Evolutionary conservation across 2,329 filamentous ascomycete species (phyloP).

Genomic region (Calonectria henricotiae): DNA sequence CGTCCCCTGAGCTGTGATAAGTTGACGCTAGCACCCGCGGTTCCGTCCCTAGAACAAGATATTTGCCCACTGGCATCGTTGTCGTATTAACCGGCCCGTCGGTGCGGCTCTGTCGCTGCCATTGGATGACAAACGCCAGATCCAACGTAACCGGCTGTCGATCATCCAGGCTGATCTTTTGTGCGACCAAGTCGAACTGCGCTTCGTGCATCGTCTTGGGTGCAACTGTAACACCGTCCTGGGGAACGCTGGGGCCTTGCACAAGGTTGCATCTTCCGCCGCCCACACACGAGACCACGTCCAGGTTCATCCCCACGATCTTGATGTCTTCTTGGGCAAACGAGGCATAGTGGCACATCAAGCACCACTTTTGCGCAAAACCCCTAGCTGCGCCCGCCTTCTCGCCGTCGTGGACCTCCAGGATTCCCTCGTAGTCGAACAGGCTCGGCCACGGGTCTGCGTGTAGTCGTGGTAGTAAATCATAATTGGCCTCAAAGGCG

Average conservation of each 20-base stretch:
- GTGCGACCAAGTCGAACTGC: slow-evolving; percentile 81
- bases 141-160: slow-evolving; percentile 83
- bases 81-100: slow-evolving; percentile 71
- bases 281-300: slow-evolving; percentile 74
- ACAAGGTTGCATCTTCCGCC: slow-evolving; percentile 73
- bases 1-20: slow-evolving; percentile 60
- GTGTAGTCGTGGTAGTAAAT: slow-evolving; percentile 86
- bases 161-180: slow-evolving; percentile 87
- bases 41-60: slow-evolving; percentile 86
- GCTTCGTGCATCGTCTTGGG: slow-evolving; percentile 81
- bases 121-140: slow-evolving; percentile 82
- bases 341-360: slow-evolving; percentile 82
- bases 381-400: slow-evolving; percentile 65
- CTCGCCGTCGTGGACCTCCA: slow-evolving; percentile 56
- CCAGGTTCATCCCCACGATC: slow-evolving; percentile 75
- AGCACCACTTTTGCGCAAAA: slow-evolving; percentile 85
- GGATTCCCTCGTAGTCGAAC: slow-evolving; percentile 76
- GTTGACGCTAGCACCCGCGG: slow-evolving; percentile 84
- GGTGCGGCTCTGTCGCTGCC: slow-evolving; percentile 73
- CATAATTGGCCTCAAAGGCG: slow-evolving; percentile 94
- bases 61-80: slow-evolving; percentile 82
- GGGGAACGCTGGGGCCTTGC: slow-evolving; percentile 59
- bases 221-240: slow-evolving; percentile 67
- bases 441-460: slow-evolving; percentile 88
- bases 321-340: slow-evolving; percentile 82